Base-by-base conservation (phyloP, 2,329 filamentous ascomycete genomes). In the Colletotrichum lupini region DNA sequence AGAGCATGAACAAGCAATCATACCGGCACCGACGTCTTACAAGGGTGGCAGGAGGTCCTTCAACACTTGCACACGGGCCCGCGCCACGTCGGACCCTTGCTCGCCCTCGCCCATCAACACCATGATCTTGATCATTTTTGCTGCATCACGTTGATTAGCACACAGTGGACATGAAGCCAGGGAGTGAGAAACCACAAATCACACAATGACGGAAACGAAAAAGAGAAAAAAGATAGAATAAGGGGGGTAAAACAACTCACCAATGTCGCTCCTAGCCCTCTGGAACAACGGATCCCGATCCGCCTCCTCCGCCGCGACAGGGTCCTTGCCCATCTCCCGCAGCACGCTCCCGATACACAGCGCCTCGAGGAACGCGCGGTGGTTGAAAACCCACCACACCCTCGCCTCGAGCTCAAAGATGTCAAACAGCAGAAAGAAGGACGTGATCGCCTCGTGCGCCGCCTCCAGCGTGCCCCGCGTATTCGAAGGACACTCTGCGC, bases 361-460 rank as follows among this genome's bases (percentile, higher is more conserved):
- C 37, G 92, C 92, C 84, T 95, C 93, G 65, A 95, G 86, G 78
- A 95, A 95, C 0, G 93, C 93, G 1, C 94, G 86, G 79, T 95
- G 94, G 80, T 95, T 94, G 76, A 95, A 94, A 0, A 94, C 93
- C 93, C 93, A 96, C 93, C 93, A 95, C 1, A 95, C 93, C 16
- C 91, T 88, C 1, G 93, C 92, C 83, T 96, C 94, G 19, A 86
- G 85, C 76, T 92, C 90, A 74, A 95, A 91, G 14, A 94, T 83
- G 49, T 85, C 85, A 82, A 92, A 94, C 7, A 95, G 86, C 70
- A 95, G 86, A 80, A 95, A 95, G 79, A 95, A 96, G 1, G 92
- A 86, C 57, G 87, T 88, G 59, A 96, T 90, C 5, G 93, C 93
- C 79, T 93, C 92, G 77, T 94, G 91, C 0, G 93, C 93, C 0